Percentiles rank a stretch among this genome's conserved stretches.
phyloP scores from a whole-genome alignment of 1,284 basidiomycete genomes.

The Cryptococcus wingfieldii region DNA sequence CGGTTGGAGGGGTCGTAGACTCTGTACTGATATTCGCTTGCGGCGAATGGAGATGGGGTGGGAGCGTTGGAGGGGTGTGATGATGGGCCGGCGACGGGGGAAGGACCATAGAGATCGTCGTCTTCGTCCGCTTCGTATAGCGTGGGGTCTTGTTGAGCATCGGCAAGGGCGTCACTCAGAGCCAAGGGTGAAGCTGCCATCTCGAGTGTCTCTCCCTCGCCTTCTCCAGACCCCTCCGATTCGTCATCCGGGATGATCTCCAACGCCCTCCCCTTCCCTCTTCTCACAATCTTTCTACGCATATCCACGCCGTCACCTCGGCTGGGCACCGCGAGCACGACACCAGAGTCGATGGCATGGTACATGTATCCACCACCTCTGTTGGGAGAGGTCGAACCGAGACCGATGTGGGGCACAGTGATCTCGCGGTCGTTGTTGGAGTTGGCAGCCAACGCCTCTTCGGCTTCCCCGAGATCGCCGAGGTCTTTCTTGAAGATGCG shows the following conservation, averaged over 20 bases:
- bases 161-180: no score
- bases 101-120: no score
- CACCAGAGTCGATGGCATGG: conserved; percentile 40
- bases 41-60: no score
- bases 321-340: conserved; percentile 33
- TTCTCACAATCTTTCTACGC: conserved; percentile 15
- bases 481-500: conserved; percentile 47
- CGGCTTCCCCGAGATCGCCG: conserved; percentile 40
- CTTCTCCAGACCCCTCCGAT: conserved; percentile 13
- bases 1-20: no score
- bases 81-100: no score
- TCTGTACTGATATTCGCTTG: no score
- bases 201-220: no score
- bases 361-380: conserved; percentile 21
- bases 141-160: no score
- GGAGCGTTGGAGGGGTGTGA: no score
- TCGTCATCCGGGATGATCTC: conserved; percentile 30
- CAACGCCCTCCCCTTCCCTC: conserved; percentile 27
- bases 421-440: conserved; percentile 14
- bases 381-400: conserved; percentile 3
- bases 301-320: conserved; percentile 26
- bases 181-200: no score
- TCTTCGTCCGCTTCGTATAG: no score
- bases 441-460: conserved; percentile 25
- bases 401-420: conserved; percentile 18